These are phyloP conservation scores for Leucosporidium scottii DNA, from an alignment of 768 basidiomycete species.

Conservation along the genomic window DNA sequence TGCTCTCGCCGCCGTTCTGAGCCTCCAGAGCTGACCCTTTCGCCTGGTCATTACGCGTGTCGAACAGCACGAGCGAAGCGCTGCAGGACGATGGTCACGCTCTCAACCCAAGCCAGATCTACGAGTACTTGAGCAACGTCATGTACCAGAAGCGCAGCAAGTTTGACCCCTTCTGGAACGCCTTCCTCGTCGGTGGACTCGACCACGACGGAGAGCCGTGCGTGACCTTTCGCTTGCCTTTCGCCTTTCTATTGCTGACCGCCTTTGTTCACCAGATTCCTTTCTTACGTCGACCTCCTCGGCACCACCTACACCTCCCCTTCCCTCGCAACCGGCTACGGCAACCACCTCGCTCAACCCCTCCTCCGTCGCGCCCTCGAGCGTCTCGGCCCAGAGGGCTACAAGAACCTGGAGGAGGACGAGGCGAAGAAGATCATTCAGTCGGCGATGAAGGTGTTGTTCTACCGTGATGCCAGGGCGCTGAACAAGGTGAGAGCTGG, in stretches of 20 bases:
- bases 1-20: too few relatives aligned
- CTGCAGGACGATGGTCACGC: conserved; percentile 73
- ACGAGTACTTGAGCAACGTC: conserved; percentile 80
- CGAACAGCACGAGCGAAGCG: conserved; percentile 56
- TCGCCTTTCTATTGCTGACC: neutral
- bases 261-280: conserved; percentile 54
- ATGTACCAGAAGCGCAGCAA: conserved; percentile 85
- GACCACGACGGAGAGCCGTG: conserved; percentile 54
- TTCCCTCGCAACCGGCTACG: conserved; percentile 91
- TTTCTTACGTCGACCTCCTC: conserved; percentile 86
- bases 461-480: conserved; percentile 91
- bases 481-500: conserved; percentile 70
- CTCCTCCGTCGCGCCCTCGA: conserved; percentile 86
- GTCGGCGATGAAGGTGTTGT: conserved; percentile 84
- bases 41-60: neutral
- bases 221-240: neutral
- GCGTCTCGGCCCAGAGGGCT: conserved; percentile 40
- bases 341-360: conserved; percentile 85
- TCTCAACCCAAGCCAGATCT: conserved; percentile 80
- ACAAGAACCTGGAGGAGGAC: conserved; percentile 56
- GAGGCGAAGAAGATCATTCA: conserved; percentile 72
- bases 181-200: conserved; percentile 82
- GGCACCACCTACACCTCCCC: conserved; percentile 94
- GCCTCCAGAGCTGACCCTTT: neutral
- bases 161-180: conserved; percentile 92